Evolutionary conservation across 768 basidiomycete genomes (phyloP).

Genomic region (Lyophyllum semitale): DNA sequence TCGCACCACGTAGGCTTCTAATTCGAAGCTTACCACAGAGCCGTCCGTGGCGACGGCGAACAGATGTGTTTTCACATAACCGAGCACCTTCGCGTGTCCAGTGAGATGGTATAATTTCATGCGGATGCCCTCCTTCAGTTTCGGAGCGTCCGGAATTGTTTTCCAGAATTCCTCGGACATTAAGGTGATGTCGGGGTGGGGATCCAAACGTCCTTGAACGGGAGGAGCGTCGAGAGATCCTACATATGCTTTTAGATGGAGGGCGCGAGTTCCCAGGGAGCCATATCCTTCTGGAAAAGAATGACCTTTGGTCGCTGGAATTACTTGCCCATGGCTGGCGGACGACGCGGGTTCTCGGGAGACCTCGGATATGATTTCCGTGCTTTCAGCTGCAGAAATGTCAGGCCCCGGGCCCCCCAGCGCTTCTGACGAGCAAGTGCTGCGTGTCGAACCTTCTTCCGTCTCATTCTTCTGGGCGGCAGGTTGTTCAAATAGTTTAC

Average conservation of each 20-base stretch:
- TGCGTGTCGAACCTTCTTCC: no score
- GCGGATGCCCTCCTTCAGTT: no score
- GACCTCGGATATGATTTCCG: no score
- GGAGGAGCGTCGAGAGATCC: background rate
- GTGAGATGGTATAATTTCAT: background rate
- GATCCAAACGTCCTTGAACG: background rate
- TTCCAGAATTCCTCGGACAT: background rate
- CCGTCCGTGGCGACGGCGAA: background rate
- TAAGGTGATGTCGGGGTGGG: background rate
- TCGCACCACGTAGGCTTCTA: slow-evolving; percentile 32
- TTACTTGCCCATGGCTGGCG: background rate
- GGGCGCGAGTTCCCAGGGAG: background rate
- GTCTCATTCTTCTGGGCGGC: no score
- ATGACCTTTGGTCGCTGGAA: background rate
- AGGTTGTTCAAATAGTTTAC: no score
- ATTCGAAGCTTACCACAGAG: slow-evolving; percentile 17
- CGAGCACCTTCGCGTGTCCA: background rate
- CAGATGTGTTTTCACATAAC: background rate
- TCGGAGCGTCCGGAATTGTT: no score
- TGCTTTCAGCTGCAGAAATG: no score
- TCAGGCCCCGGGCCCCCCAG: no score
- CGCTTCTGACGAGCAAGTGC: no score
- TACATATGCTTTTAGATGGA: background rate
- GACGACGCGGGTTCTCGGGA: background rate
- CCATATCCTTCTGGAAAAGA: background rate